Percentiles rank a stretch among this genome's conserved stretches.
These are phyloP conservation scores for Malus asiatica DNA, from an alignment of 306 rosid genomes.

Conservation along the genomic window DNA sequence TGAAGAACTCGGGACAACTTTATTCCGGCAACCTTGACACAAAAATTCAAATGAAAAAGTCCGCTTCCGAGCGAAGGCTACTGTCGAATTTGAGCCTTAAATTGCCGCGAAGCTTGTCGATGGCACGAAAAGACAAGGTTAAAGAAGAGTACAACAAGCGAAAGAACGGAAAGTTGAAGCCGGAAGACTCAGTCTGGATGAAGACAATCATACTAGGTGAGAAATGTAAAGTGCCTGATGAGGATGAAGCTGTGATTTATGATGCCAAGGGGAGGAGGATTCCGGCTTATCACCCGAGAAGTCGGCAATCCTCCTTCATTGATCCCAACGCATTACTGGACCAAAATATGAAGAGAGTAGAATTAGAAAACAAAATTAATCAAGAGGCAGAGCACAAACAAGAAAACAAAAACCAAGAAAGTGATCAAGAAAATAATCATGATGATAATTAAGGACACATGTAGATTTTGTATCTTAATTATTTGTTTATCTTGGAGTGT, in stretches of 20 bases:
- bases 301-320: conserved; percentile 26
- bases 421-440: neutral
- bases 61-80: conserved; percentile 38
- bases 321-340: conserved; percentile 2
- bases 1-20: conserved; percentile 19
- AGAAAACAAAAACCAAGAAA: neutral
- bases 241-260: conserved; percentile 39
- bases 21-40: neutral
- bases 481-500: neutral
- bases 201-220: conserved; percentile 79
- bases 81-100: conserved; percentile 38
- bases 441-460: neutral
- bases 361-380: neutral
- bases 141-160: conserved; percentile 21
- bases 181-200: conserved; percentile 74
- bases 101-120: conserved; percentile 46
- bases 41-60: conserved; percentile 17
- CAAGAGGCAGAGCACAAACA: neutral
- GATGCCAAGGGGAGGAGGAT: conserved; percentile 61
- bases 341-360: neutral
- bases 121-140: conserved; percentile 19
- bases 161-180: conserved; percentile 21
- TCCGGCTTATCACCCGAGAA: conserved; percentile 51
- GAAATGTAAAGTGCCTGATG: conserved; percentile 52
- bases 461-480: neutral